These are phyloP conservation scores for Solanum arcanum DNA, from an alignment of 257 asterid species.

Conservation along the genomic window DNA sequence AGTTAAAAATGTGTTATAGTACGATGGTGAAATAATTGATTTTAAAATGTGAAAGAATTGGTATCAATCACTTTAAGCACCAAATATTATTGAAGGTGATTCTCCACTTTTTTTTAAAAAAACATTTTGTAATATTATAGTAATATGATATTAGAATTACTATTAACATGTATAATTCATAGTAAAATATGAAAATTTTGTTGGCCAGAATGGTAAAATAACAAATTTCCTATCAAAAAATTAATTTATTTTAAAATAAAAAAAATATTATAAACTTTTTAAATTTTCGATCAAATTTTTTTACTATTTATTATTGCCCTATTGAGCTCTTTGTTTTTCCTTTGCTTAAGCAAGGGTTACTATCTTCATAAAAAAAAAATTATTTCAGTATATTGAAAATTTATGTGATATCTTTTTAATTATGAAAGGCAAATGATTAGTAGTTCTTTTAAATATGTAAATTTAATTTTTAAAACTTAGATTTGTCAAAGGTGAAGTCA, in stretches of 20 bases:
- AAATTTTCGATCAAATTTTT: too few relatives aligned
- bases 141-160: background rate
- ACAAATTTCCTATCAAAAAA: too few relatives aligned
- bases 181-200: too few relatives aligned
- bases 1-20: background rate
- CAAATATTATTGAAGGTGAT: background rate
- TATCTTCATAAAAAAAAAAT: background rate
- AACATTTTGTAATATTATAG: too few relatives aligned
- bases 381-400: background rate
- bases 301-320: too few relatives aligned
- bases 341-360: background rate
- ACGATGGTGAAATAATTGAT: background rate
- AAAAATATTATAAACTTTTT: too few relatives aligned
- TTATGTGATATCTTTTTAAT: background rate
- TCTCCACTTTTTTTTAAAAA: background rate
- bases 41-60: background rate
- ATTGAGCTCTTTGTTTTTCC: background rate
- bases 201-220: too few relatives aligned
- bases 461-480: too few relatives aligned
- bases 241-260: too few relatives aligned
- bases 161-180: too few relatives aligned
- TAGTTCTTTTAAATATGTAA: too few relatives aligned
- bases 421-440: background rate
- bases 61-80: background rate
- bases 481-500: background rate